phyloP scores from a whole-genome alignment of 768 basidiomycete genomes.

The Rhodotorula kratochvilovae region DNA sequence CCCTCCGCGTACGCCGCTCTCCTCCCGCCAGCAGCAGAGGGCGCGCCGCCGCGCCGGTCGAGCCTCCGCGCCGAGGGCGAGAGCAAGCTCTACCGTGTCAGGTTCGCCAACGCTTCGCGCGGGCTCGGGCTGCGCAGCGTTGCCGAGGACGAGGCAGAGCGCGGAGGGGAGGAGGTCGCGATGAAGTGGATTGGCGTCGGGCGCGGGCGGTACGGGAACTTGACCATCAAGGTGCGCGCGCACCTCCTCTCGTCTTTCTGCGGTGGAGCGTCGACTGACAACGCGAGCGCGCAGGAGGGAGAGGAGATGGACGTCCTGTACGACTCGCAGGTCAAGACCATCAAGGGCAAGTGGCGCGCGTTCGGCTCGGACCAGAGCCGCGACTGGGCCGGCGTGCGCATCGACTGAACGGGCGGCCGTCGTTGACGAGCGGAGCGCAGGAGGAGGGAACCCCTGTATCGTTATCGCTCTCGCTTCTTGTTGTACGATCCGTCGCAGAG shows the following conservation, averaged over 20 bases:
- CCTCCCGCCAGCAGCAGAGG: not conserved
- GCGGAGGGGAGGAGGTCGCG: slow-evolving; percentile 6
- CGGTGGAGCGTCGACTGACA: not conserved
- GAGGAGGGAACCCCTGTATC: not conserved
- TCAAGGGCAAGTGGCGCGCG: slow-evolving; percentile 30
- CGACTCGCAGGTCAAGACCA: slow-evolving; percentile 19
- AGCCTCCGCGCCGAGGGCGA: not conserved
- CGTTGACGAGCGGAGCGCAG: not conserved
- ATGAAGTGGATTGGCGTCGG: slow-evolving; percentile 22
- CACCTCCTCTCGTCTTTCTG: not conserved
- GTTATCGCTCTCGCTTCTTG: not conserved
- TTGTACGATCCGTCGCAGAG: no score
- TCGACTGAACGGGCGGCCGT: slow-evolving; percentile 4
- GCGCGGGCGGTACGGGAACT: slow-evolving; percentile 11
- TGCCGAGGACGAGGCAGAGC: slow-evolving; percentile 19
- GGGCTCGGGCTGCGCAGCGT: slow-evolving; percentile 26
- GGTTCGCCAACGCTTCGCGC: slow-evolving; percentile 24
- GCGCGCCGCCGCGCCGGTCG: not conserved
- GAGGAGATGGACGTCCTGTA: slow-evolving; percentile 18
- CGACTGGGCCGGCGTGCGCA: slow-evolving; percentile 21
- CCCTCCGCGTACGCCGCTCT: not conserved
- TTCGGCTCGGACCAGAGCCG: slow-evolving; percentile 19
- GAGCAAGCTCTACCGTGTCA: slow-evolving; percentile 11
- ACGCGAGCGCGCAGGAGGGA: slow-evolving; percentile 3
- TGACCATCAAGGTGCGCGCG: slow-evolving; percentile 11